A percentile compares a stretch with the other conserved stretches of the same genome.
phyloP scores from a whole-genome alignment of 2,329 filamentous ascomycete genomes.

The Alternaria dauci region DNA sequence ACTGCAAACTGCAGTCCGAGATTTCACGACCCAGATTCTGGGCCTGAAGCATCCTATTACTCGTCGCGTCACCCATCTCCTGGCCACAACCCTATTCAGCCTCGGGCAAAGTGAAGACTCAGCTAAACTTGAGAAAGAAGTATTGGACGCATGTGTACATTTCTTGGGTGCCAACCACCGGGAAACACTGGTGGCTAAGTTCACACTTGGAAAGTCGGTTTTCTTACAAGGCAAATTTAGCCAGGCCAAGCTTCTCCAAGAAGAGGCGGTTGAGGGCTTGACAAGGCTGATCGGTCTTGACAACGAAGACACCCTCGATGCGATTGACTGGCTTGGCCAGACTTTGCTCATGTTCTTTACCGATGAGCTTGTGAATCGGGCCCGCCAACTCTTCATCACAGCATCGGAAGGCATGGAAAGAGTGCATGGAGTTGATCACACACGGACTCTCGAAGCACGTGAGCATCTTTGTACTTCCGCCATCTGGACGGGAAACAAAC shows the following conservation, averaged over 20 bases:
- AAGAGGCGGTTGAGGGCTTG: constrained; percentile 27
- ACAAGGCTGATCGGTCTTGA: constrained; percentile 23
- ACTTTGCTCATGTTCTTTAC: constrained; percentile 6
- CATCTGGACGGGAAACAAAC: background rate
- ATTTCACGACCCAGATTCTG: constrained; percentile 26
- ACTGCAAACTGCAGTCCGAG: constrained; percentile 36
- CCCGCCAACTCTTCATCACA: constrained; percentile 10
- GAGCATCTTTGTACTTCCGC: constrained; percentile 9
- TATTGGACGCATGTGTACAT: constrained; percentile 26
- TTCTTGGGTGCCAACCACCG: too few relatives aligned
- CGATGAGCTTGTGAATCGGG: constrained; percentile 4
- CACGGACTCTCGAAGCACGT: constrained; percentile 14
- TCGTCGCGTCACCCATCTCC: constrained; percentile 27
- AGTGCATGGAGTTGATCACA: constrained; percentile 12
- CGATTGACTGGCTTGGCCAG: constrained; percentile 31
- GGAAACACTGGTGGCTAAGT: constrained; percentile 17
- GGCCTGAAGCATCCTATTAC: constrained; percentile 32
- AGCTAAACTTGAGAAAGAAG: constrained; percentile 29
- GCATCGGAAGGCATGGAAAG: constrained; percentile 15
- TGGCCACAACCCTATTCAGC: constrained; percentile 31
- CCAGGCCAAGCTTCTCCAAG: constrained; percentile 22
- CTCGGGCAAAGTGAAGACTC: constrained; percentile 34
- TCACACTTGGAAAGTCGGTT: constrained; percentile 27
- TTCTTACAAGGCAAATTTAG: constrained; percentile 31
- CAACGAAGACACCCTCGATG: constrained; percentile 31